Conservation (phyloP, 2,329 filamentous ascomycete species). For the Fusarium mundagurra region DNA sequence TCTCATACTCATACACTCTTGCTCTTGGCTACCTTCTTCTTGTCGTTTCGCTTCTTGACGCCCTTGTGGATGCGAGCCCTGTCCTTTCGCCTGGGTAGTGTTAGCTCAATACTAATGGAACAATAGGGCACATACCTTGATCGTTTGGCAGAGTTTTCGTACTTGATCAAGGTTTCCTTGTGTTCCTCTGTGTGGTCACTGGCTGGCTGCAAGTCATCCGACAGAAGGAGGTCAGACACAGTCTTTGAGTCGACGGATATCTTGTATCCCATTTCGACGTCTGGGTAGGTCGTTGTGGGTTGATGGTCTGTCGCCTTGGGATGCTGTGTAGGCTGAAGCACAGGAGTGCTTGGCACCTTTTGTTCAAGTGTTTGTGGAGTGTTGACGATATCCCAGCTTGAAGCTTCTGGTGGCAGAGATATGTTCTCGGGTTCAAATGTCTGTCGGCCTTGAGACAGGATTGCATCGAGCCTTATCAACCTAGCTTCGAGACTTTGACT, state of each 20-base stretch:
- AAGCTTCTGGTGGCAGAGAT: not conserved
- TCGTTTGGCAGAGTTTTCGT: not conserved
- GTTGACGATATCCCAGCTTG: constrained; percentile 16
- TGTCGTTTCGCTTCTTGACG: not conserved
- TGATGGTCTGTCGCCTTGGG: not conserved
- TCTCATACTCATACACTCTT: not conserved
- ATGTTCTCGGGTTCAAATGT: not conserved
- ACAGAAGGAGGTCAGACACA: constrained; percentile 13
- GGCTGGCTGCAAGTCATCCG: not conserved
- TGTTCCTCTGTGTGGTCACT: not conserved
- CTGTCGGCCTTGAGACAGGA: not conserved
- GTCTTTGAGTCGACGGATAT: not conserved
- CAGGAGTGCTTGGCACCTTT: not conserved
- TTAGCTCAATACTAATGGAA: not conserved
- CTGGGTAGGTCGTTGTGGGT: not conserved
- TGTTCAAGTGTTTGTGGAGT: not conserved
- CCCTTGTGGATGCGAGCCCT: not conserved
- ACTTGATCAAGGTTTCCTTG: not conserved
- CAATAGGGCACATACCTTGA: not conserved
- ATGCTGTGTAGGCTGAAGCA: not conserved
- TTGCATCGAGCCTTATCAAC: not conserved
- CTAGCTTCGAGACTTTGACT: constrained; percentile 18
- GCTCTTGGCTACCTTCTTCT: not conserved
- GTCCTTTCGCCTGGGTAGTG: not conserved
- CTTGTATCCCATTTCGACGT: not conserved